These are phyloP conservation scores for Sequoiadendron giganteum DNA, from an alignment of 75 land plant genomes.

Conservation along the genomic window DNA sequence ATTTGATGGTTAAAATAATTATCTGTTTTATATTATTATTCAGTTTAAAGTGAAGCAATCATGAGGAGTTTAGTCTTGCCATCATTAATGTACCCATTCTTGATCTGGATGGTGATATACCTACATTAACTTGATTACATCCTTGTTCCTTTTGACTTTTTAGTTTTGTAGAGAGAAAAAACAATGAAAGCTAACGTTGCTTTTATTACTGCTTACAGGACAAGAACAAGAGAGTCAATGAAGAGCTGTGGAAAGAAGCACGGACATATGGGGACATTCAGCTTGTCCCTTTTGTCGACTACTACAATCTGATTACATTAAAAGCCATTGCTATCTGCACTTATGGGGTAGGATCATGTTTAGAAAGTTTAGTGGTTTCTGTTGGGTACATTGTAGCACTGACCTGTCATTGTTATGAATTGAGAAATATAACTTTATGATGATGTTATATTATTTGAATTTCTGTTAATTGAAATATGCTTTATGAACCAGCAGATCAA, in stretches of 20 bases:
- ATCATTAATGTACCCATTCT: not conserved
- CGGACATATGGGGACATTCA: slow-evolving; percentile 88
- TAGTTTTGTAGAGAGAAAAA: not conserved
- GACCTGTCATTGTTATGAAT: not conserved
- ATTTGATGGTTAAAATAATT: not conserved
- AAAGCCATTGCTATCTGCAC: slow-evolving; percentile 96
- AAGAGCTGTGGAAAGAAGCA: slow-evolving; percentile 93
- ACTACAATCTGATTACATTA: slow-evolving; percentile 85
- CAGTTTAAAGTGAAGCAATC: not conserved
- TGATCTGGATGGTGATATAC: not conserved
- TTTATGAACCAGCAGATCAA: slow-evolving; percentile 58
- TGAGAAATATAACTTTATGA: not conserved
- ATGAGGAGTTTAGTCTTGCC: not conserved
- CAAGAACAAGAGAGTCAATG: slow-evolving; percentile 86
- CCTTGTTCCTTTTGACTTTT: not conserved
- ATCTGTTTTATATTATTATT: not conserved
- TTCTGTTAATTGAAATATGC: not conserved
- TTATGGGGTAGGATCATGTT: slow-evolving; percentile 70
- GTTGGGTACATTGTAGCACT: not conserved
- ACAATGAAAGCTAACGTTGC: not conserved
- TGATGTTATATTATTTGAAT: not conserved
- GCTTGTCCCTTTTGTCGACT: slow-evolving; percentile 96
- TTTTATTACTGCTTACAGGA: slow-evolving; percentile 50
- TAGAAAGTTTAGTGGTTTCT: not conserved
- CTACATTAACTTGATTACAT: not conserved